Evolutionary conservation across 176 grass and related monocot species (phyloP).

Genomic region (Triticum timopheevii): DNA sequence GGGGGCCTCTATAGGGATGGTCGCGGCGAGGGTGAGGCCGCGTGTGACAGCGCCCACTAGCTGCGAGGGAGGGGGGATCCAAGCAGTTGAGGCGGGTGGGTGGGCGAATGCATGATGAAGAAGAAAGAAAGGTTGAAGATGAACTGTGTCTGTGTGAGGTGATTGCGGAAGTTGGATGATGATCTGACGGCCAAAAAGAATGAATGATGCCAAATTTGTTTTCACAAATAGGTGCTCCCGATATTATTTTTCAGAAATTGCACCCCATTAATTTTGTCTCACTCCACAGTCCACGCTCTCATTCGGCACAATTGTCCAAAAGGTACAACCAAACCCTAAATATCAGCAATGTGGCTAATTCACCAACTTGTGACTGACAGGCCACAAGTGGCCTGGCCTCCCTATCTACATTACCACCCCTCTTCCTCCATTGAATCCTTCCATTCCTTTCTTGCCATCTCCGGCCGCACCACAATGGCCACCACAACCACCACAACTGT

Average conservation of each 20-base stretch:
- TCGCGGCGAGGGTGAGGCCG: too few relatives aligned
- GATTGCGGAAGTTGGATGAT: too few relatives aligned
- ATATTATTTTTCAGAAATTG: not conserved
- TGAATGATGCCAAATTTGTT: too few relatives aligned
- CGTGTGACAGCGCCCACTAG: too few relatives aligned
- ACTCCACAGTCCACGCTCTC: not conserved
- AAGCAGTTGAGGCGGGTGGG: too few relatives aligned
- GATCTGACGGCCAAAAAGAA: too few relatives aligned
- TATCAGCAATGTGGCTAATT: constrained; percentile 8
- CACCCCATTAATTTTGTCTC: not conserved
- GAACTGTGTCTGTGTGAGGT: too few relatives aligned
- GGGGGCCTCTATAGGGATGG: too few relatives aligned
- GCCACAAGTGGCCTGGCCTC: constrained; percentile 20
- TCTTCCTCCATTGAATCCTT: not conserved
- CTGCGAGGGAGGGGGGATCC: too few relatives aligned
- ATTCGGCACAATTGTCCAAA: not conserved
- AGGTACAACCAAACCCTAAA: constrained; percentile 14
- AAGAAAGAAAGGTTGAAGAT: too few relatives aligned
- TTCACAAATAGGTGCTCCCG: too few relatives aligned
- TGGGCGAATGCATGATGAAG: too few relatives aligned
- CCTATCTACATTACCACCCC: constrained; percentile 27
- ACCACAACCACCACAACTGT: constrained; percentile 34
- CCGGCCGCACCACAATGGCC: constrained; percentile 38
- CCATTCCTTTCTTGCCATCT: constrained; percentile 5
- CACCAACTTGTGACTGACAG: constrained; percentile 3